Evolutionary conservation across 176 grass and related monocot genomes (phyloP).

Genomic region (Thalia dealbata): DNA sequence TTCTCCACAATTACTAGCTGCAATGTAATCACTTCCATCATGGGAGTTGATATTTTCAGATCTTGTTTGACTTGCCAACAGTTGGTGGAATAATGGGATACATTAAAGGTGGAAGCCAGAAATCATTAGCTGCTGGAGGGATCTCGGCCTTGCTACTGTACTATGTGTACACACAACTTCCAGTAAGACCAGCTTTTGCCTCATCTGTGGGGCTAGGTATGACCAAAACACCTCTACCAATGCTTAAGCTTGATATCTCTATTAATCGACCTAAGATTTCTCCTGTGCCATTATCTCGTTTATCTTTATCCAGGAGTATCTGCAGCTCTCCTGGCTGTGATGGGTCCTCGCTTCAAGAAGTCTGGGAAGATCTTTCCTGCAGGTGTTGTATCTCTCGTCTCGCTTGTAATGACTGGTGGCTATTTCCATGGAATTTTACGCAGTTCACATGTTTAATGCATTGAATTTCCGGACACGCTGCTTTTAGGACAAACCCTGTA

Average conservation of each 20-base stretch:
- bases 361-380: conserved; percentile 16
- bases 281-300: not conserved
- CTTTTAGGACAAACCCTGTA: not conserved
- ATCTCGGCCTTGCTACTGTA: conserved; percentile 9
- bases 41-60: not conserved
- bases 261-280: not conserved
- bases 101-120: conserved; percentile 3
- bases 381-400: conserved; percentile 9
- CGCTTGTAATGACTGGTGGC: conserved; percentile 1
- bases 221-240: not conserved
- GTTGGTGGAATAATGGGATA: conserved; percentile 15
- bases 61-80: not conserved
- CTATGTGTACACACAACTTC: not conserved
- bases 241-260: not conserved
- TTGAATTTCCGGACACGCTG: not conserved
- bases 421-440: conserved; percentile 13
- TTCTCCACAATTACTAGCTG: not conserved
- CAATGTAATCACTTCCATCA: not conserved
- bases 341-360: conserved; percentile 15
- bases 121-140: conserved; percentile 3
- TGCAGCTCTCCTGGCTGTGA: conserved; percentile 7
- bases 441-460: not conserved
- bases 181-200: conserved; percentile 1
- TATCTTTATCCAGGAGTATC: not conserved
- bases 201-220: conserved; percentile 8